phyloP scores from a whole-genome alignment of 257 asterid species.

The Ballota nigra region DNA sequence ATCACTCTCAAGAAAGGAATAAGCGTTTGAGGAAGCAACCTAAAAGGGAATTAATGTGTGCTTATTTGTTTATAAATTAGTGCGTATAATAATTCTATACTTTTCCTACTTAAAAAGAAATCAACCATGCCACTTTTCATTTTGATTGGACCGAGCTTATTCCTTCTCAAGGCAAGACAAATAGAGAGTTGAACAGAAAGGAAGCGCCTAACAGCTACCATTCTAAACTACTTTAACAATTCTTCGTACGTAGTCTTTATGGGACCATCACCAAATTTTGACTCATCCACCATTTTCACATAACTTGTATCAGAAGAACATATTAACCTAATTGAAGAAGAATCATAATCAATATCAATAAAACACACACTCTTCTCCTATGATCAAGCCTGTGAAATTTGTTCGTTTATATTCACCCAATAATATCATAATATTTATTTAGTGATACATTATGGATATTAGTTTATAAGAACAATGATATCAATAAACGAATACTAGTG shows the following conservation, averaged over 20 bases:
- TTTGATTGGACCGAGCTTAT: conserved; percentile 13
- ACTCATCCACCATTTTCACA: neutral
- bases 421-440: too few relatives aligned
- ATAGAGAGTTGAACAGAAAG: conserved; percentile 11
- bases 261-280: conserved; percentile 16
- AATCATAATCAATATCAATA: too few relatives aligned
- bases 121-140: neutral
- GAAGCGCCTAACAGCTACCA: conserved; percentile 8
- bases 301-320: neutral
- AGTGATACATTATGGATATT: too few relatives aligned
- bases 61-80: neutral
- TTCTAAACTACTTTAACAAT: conserved; percentile 3
- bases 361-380: too few relatives aligned
- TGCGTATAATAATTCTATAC: neutral
- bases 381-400: too few relatives aligned
- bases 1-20: conserved; percentile 19
- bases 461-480: too few relatives aligned
- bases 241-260: neutral
- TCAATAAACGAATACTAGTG: too few relatives aligned
- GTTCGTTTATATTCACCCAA: too few relatives aligned
- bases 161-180: neutral
- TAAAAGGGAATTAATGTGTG: conserved; percentile 5
- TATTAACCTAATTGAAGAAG: too few relatives aligned
- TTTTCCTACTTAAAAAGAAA: neutral
- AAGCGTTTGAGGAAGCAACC: conserved; percentile 23